phyloP scores from a whole-genome alignment of 2,329 filamentous ascomycete genomes.

The Aspergillus ustus region DNA sequence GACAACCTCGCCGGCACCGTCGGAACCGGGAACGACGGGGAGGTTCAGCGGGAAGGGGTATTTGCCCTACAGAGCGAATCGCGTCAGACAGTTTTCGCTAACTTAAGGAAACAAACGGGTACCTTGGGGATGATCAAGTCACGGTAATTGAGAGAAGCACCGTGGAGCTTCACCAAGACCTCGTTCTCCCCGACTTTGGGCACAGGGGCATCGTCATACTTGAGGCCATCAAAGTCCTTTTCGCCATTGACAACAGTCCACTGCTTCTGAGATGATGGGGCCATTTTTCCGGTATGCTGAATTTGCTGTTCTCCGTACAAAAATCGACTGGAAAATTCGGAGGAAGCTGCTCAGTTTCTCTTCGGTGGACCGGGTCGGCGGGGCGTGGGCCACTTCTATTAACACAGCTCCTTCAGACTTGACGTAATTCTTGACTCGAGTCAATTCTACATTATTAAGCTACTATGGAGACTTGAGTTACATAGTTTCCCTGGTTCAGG shows the following conservation, averaged over 20 bases:
- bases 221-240: slow-evolving; percentile 64
- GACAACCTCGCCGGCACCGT: slow-evolving; percentile 52
- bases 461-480: neutral
- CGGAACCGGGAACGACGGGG: slow-evolving; percentile 40
- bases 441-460: neutral
- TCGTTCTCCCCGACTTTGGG: slow-evolving; percentile 70
- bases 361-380: neutral
- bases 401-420: neutral
- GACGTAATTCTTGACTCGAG: neutral
- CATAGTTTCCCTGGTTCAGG: neutral
- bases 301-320: neutral
- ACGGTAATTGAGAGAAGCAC: slow-evolving; percentile 56
- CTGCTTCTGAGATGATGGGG: slow-evolving; percentile 54
- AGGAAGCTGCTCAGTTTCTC: neutral
- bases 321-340: neutral
- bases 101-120: slow-evolving; percentile 26
- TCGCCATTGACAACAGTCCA: slow-evolving; percentile 58
- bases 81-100: neutral
- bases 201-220: slow-evolving; percentile 57
- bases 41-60: slow-evolving; percentile 39
- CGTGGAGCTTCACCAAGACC: slow-evolving; percentile 69
- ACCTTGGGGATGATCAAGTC: slow-evolving; percentile 53
- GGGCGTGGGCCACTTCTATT: neutral
- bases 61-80: slow-evolving; percentile 27
- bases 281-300: slow-evolving; percentile 4